Conservation (phyloP, 345 rosid species). For the Viola odorata region DNA sequence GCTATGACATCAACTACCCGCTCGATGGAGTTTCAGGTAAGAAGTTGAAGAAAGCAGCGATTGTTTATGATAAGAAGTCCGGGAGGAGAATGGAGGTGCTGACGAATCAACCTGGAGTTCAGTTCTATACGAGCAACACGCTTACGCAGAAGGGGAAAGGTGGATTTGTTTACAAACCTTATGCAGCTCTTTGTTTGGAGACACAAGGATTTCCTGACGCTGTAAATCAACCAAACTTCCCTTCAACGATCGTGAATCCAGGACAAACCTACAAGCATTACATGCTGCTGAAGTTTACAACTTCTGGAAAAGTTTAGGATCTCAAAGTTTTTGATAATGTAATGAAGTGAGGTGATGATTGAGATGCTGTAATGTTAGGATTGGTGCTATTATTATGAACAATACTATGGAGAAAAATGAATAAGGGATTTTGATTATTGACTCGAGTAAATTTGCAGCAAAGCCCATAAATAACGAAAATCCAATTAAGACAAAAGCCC, state of each 20-base stretch:
- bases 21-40: conserved; percentile 32
- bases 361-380: too few species aligned
- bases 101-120: conserved; percentile 69
- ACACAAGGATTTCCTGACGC: conserved; percentile 84
- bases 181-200: conserved; percentile 72
- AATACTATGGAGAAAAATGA: too few species aligned
- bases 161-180: conserved; percentile 51
- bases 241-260: conserved; percentile 55
- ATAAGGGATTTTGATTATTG: too few species aligned
- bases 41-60: conserved; percentile 44
- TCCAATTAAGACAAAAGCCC: background rate
- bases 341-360: background rate
- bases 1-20: conserved; percentile 77
- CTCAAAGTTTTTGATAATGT: background rate
- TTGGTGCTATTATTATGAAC: too few species aligned
- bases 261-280: conserved; percentile 53
- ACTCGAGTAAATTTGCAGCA: background rate
- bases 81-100: conserved; percentile 68
- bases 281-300: conserved; percentile 55
- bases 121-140: conserved; percentile 62
- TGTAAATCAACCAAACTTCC: conserved; percentile 66
- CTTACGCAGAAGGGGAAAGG: conserved; percentile 62
- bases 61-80: conserved; percentile 53
- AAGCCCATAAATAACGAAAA: background rate
- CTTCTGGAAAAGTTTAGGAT: background rate